phyloP scores from a whole-genome alignment of 441 rosid species.

The Melastoma candidum region DNA sequence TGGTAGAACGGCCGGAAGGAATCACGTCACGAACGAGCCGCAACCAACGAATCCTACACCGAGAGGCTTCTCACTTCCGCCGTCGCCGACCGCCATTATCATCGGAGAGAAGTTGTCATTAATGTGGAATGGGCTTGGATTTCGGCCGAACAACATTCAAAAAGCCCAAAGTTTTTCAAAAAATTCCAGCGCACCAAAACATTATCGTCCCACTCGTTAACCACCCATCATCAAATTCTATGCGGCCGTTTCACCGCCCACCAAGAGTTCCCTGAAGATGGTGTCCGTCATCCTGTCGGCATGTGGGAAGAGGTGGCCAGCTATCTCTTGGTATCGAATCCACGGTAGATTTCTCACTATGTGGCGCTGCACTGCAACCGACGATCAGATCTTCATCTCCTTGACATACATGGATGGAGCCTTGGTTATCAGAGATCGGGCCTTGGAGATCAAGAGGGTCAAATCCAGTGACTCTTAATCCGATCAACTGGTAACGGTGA shows the following conservation, averaged over 20 bases:
- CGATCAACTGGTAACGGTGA: conserved; percentile 43
- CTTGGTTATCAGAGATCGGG: conserved; percentile 46
- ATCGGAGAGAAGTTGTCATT: too few species aligned
- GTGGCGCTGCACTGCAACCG: conserved; percentile 56
- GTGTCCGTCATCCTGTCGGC: conserved; percentile 33
- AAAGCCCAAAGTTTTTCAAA: too few species aligned
- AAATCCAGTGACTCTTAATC: conserved; percentile 62
- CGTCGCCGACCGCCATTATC: too few species aligned
- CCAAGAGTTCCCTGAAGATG: conserved; percentile 35
- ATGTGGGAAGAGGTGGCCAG: conserved; percentile 46
- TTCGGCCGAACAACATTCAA: too few species aligned
- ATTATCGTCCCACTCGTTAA: too few species aligned
- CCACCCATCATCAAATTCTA: too few species aligned
- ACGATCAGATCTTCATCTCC: conserved; percentile 58
- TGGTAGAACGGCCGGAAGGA: conserved; percentile 13
- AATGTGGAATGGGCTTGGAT: too few species aligned
- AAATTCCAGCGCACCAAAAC: too few species aligned
- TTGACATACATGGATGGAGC: conserved; percentile 68
- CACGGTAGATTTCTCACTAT: conserved; percentile 52
- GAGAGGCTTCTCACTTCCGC: too few species aligned
- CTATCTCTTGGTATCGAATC: conserved; percentile 66
- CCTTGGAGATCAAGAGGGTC: conserved; percentile 56
- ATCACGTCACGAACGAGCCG: too few species aligned
- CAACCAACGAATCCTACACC: too few species aligned
- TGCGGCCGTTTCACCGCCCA: too few species aligned